Conservation (phyloP, 179 eudicot genomes). For the Nepenthes alata region DNA sequence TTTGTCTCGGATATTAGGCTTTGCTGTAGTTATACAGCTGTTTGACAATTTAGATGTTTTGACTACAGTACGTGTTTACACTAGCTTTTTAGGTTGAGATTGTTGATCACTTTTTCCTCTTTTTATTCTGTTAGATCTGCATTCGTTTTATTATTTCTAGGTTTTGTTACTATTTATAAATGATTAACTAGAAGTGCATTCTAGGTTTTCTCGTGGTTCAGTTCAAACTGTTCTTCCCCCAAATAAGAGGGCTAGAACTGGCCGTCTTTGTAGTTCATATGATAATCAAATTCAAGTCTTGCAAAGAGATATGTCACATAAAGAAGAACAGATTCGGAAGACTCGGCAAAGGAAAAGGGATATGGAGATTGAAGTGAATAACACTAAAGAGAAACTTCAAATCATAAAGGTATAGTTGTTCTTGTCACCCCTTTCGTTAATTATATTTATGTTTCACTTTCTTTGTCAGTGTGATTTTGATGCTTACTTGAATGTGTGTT, state of each 20-base stretch:
- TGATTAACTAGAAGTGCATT: too few species aligned
- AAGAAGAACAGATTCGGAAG: slow-evolving; percentile 33
- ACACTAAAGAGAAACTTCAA: slow-evolving; percentile 23
- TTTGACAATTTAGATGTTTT: too few species aligned
- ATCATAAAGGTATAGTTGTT: slow-evolving; percentile 46
- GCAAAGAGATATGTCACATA: slow-evolving; percentile 36
- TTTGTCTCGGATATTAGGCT: too few species aligned
- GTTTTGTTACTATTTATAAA: too few species aligned
- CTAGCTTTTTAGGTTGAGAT: too few species aligned
- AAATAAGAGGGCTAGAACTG: slow-evolving; percentile 41
- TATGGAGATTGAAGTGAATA: slow-evolving; percentile 35
- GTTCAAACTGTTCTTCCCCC: slow-evolving; percentile 89
- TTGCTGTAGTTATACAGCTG: too few species aligned
- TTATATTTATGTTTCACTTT: not conserved
- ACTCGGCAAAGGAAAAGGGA: slow-evolving; percentile 38
- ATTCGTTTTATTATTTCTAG: too few species aligned
- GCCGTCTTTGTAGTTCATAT: slow-evolving; percentile 74
- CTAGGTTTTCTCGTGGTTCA: slow-evolving; percentile 83
- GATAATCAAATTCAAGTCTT: slow-evolving; percentile 60
- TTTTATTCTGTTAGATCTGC: too few species aligned
- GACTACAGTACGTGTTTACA: too few species aligned
- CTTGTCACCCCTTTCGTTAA: not conserved
- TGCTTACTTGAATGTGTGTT: not conserved
- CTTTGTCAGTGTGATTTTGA: too few species aligned
- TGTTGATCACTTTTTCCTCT: too few species aligned